Percentiles rank a stretch among this genome's conserved stretches.
phyloP scores from a whole-genome alignment of 2,329 filamentous ascomycete species.

The Talaromyces sp. region DNA sequence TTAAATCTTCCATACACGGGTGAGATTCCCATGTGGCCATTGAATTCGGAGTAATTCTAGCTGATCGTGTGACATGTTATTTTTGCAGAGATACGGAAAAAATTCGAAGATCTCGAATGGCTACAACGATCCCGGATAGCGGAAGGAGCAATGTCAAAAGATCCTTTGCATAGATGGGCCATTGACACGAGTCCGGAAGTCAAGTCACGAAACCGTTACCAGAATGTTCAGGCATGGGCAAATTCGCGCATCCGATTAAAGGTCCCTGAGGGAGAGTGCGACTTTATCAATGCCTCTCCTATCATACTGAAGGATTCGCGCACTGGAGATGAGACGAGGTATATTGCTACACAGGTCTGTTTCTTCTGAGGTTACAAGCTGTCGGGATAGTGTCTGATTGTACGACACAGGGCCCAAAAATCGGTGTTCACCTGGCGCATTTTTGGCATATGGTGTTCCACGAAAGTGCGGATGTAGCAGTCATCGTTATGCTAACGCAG shows the following conservation, averaged over 20 bases:
- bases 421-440: conserved; percentile 64
- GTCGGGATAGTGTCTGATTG: not conserved
- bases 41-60: not conserved
- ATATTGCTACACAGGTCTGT: conserved; percentile 78
- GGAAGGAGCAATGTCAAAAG: conserved; percentile 43
- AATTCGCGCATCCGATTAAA: conserved; percentile 77
- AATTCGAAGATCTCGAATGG: conserved; percentile 61
- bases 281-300: conserved; percentile 81
- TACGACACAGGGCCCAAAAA: conserved; percentile 65
- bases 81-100: conserved; percentile 52
- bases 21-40: conserved; percentile 25
- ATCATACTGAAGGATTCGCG: conserved; percentile 55
- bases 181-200: conserved; percentile 56
- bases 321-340: conserved; percentile 52
- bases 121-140: conserved; percentile 54
- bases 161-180: conserved; percentile 54
- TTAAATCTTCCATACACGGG: conserved; percentile 37
- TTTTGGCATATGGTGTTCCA: conserved; percentile 96
- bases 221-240: conserved; percentile 85
- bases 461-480: conserved; percentile 67
- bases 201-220: conserved; percentile 72
- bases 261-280: conserved; percentile 67
- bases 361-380: conserved; percentile 19
- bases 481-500: conserved; percentile 93
- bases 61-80: not conserved